Conservation (phyloP, 2,329 filamentous ascomycete genomes). For the Verticillium longisporum region DNA sequence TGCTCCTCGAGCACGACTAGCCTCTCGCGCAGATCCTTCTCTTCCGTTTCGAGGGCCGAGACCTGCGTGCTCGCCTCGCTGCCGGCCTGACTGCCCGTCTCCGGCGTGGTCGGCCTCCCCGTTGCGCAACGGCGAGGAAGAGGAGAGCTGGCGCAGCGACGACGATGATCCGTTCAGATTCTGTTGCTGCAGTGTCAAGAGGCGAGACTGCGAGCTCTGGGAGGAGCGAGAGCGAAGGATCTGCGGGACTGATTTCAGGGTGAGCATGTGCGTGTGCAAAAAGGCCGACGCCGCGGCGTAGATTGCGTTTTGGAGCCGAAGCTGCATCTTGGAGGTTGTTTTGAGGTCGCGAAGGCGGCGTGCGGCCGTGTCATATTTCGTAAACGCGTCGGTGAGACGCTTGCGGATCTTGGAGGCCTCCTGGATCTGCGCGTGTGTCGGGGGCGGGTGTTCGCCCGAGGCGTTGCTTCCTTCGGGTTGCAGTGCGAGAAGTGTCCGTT, state of each 20-base stretch:
- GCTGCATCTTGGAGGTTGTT: slow-evolving; percentile 64
- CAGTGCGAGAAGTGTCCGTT: slow-evolving; percentile 64
- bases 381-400: slow-evolving; percentile 79
- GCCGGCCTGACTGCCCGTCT: slow-evolving; percentile 39
- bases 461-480: slow-evolving; percentile 45
- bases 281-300: slow-evolving; percentile 79
- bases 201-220: slow-evolving; percentile 18
- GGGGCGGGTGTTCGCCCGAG: slow-evolving; percentile 27
- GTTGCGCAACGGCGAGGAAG: slow-evolving; percentile 35
- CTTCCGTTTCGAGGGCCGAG: slow-evolving; percentile 66
- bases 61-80: slow-evolving; percentile 47
- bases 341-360: slow-evolving; percentile 74
- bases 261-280: slow-evolving; percentile 84
- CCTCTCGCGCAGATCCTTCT: slow-evolving; percentile 72
- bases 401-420: slow-evolving; percentile 89
- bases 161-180: slow-evolving; percentile 25
- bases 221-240: slow-evolving; percentile 45
- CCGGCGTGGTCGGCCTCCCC: slow-evolving; percentile 34
- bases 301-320: slow-evolving; percentile 71
- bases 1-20: slow-evolving; percentile 87
- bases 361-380: slow-evolving; percentile 78
- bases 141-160: slow-evolving; percentile 15
- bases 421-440: slow-evolving; percentile 61
- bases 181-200: slow-evolving; percentile 24
- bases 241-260: slow-evolving; percentile 67